phyloP scores from a whole-genome alignment of 2,329 filamentous ascomycete genomes.

The Coniella lustricola region DNA sequence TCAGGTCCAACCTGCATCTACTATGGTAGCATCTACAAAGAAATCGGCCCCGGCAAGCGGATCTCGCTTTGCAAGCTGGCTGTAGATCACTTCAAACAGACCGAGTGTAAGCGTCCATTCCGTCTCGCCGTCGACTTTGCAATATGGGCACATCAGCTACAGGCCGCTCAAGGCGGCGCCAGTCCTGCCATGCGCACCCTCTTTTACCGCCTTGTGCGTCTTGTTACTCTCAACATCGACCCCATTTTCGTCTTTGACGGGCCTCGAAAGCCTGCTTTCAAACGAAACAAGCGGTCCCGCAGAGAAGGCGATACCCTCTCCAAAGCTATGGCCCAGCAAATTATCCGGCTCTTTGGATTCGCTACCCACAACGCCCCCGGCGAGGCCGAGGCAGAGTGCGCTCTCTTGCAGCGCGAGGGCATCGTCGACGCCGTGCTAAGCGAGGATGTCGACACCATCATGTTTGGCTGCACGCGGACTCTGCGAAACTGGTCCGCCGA shows the following conservation, averaged over 20 bases:
- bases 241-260: constrained; percentile 50
- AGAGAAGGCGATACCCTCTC: constrained; percentile 59
- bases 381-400: constrained; percentile 94
- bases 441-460: constrained; percentile 94
- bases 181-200: constrained; percentile 88
- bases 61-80: constrained; percentile 78
- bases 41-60: constrained; percentile 74
- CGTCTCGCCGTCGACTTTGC: constrained; percentile 89
- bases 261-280: constrained; percentile 57
- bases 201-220: constrained; percentile 74
- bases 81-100: constrained; percentile 64
- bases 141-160: constrained; percentile 95
- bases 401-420: constrained; percentile 70
- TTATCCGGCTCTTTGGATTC: constrained; percentile 82
- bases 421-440: constrained; percentile 90
- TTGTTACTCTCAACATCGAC: constrained; percentile 42
- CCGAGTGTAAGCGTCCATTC: constrained; percentile 62
- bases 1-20: neutral
- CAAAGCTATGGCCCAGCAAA: constrained; percentile 70
- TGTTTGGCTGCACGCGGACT: constrained; percentile 83
- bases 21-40: constrained; percentile 68
- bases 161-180: constrained; percentile 71
- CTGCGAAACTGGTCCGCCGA: constrained; percentile 80
- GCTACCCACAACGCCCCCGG: constrained; percentile 80
- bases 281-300: constrained; percentile 71